Evolutionary conservation across 2,329 filamentous ascomycete genomes (phyloP).

Genomic region (Fusarium sp.): DNA sequence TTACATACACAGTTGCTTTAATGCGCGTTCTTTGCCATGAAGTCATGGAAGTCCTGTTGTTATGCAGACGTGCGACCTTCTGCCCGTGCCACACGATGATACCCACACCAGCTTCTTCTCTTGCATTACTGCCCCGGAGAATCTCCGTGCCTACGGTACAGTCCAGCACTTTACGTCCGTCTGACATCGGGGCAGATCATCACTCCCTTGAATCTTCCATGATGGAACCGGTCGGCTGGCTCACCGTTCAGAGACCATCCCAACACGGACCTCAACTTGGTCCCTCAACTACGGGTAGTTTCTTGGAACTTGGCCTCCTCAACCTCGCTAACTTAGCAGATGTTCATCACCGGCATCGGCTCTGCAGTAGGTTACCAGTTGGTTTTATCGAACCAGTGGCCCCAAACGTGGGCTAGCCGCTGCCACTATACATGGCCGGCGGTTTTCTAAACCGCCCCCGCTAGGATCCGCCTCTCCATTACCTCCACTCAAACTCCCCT

Average conservation of each 20-base stretch:
- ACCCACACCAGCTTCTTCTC: conserved; percentile 20
- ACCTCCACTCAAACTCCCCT: conserved; percentile 23
- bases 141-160: conserved; percentile 22
- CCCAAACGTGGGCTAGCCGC: conserved; percentile 37
- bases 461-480: conserved; percentile 25
- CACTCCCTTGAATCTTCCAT: not conserved
- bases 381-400: conserved; percentile 32
- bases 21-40: conserved; percentile 12
- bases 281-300: not conserved
- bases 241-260: conserved; percentile 15
- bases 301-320: conserved; percentile 9
- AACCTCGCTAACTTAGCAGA: not conserved
- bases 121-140: conserved; percentile 26
- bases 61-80: conserved; percentile 23
- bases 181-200: conserved; percentile 4
- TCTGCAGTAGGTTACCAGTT: conserved; percentile 7
- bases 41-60: conserved; percentile 32
- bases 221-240: conserved; percentile 4
- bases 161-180: conserved; percentile 2
- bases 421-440: conserved; percentile 39
- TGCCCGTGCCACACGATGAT: conserved; percentile 19
- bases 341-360: conserved; percentile 18
- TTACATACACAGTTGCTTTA: not conserved
- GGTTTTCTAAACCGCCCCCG: conserved; percentile 26
- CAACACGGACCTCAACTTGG: conserved; percentile 16